Conservation (phyloP, 164 flowering plant genomes). For the Kalanchoe fedtschenkoi region DNA sequence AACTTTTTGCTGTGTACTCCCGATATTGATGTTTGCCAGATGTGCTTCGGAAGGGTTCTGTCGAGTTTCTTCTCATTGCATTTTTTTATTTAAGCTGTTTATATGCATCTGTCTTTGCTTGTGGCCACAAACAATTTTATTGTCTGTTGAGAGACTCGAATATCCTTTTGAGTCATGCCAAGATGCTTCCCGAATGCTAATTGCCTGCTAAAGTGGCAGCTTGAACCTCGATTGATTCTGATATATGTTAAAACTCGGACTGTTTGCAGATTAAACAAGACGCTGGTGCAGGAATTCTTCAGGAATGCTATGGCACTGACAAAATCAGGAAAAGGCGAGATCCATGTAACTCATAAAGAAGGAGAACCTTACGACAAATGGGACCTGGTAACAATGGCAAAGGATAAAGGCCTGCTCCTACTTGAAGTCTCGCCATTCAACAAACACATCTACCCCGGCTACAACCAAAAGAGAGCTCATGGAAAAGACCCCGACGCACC, state of each 20-base stretch:
- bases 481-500: constrained; percentile 24
- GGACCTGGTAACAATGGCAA: constrained; percentile 31
- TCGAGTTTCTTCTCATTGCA: no score
- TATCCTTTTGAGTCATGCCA: not conserved
- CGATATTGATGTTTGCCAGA: no score
- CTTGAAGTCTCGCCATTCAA: constrained; percentile 21
- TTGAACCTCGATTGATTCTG: not conserved
- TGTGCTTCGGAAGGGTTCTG: no score
- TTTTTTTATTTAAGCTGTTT: no score
- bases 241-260: not conserved
- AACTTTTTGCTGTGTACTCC: no score
- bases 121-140: no score
- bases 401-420: constrained; percentile 29
- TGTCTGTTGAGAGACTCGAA: no score
- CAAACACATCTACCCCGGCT: constrained; percentile 32
- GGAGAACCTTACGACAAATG: constrained; percentile 38
- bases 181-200: not conserved
- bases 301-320: constrained; percentile 25
- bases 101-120: no score
- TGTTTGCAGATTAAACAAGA: constrained; percentile 27
- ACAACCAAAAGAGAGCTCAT: constrained; percentile 36
- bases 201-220: not conserved
- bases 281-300: constrained; percentile 33
- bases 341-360: constrained; percentile 35
- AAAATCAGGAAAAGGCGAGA: constrained; percentile 28